Conservation (phyloP, 768 basidiomycete genomes). For the Russula ochroleuca region DNA sequence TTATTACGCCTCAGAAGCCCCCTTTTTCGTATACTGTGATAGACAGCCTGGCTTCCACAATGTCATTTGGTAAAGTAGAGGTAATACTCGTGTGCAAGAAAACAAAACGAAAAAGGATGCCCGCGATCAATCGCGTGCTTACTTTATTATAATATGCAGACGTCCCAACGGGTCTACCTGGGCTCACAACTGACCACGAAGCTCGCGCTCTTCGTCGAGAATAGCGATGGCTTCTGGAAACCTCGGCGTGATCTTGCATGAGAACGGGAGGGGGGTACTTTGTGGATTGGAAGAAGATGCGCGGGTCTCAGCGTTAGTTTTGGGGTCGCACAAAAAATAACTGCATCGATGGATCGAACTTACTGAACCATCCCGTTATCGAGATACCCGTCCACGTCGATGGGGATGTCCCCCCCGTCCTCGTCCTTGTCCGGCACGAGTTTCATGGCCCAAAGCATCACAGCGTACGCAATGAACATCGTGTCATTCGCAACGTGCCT, state of each 20-base stretch:
- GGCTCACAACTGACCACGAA: constrained; percentile 8
- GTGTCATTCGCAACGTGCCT: constrained; percentile 35
- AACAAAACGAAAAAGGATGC: neutral
- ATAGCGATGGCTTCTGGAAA: constrained; percentile 24
- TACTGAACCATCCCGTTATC: constrained; percentile 28
- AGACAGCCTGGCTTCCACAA: neutral
- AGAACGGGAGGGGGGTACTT: constrained; percentile 28
- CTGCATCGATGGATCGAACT: constrained; percentile 11
- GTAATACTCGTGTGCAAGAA: neutral
- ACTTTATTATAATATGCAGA: neutral
- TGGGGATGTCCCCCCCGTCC: constrained; percentile 15
- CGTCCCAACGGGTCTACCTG: neutral
- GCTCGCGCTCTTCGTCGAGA: constrained; percentile 22
- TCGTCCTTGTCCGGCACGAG: constrained; percentile 24
- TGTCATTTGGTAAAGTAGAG: constrained; percentile 4
- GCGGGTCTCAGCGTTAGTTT: neutral
- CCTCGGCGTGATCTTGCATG: constrained; percentile 27
- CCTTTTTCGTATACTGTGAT: neutral
- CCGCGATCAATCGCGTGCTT: neutral
- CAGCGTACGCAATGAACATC: constrained; percentile 36
- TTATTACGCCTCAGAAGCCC: constrained; percentile 13
- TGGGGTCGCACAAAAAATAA: neutral
- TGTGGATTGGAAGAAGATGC: too few species aligned
- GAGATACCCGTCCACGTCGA: constrained; percentile 19
- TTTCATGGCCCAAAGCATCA: constrained; percentile 32